Evolutionary conservation across 2,329 filamentous ascomycete species (phyloP).

Genomic region (Neonectria punicea): DNA sequence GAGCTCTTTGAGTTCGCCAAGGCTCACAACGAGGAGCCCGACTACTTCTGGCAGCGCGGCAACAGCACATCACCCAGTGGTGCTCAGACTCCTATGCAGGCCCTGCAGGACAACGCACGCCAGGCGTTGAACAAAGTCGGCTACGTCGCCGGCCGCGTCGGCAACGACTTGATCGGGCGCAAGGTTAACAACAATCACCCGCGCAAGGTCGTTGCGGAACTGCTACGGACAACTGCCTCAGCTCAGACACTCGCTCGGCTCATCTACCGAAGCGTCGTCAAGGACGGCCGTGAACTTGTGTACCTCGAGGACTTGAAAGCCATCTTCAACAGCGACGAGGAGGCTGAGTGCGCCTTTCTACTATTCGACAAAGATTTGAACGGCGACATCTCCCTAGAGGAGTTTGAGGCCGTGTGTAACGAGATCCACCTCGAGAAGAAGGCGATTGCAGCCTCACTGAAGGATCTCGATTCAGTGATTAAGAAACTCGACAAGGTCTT

Average conservation of each 20-base stretch:
- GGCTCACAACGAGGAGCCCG: constrained; percentile 69
- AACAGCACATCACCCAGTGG: constrained; percentile 62
- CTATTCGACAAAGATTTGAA: constrained; percentile 98
- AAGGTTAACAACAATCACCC: constrained; percentile 79
- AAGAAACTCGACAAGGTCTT: constrained; percentile 90
- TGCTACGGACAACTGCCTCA: constrained; percentile 77
- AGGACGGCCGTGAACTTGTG: constrained; percentile 80
- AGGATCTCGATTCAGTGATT: constrained; percentile 94
- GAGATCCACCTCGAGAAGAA: constrained; percentile 96
- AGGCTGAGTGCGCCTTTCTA: constrained; percentile 86
- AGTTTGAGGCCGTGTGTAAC: constrained; percentile 91
- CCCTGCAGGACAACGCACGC: constrained; percentile 79
- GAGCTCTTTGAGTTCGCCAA: constrained; percentile 77
- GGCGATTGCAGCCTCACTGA: constrained; percentile 92
- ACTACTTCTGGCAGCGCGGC: constrained; percentile 59
- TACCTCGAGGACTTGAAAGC: constrained; percentile 79
- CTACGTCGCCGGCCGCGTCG: constrained; percentile 85
- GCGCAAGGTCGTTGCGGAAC: constrained; percentile 82
- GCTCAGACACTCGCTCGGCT: constrained; percentile 88
- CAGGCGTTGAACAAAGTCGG: constrained; percentile 83
- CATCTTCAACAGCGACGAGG: constrained; percentile 84
- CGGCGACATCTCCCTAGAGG: constrained; percentile 94
- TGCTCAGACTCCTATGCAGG: constrained; percentile 76
- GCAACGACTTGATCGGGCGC: constrained; percentile 90
- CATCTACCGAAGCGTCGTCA: constrained; percentile 85